Evolutionary conservation across 768 basidiomycete species (phyloP).

Genomic region (Leucogyrophana mollusca): DNA sequence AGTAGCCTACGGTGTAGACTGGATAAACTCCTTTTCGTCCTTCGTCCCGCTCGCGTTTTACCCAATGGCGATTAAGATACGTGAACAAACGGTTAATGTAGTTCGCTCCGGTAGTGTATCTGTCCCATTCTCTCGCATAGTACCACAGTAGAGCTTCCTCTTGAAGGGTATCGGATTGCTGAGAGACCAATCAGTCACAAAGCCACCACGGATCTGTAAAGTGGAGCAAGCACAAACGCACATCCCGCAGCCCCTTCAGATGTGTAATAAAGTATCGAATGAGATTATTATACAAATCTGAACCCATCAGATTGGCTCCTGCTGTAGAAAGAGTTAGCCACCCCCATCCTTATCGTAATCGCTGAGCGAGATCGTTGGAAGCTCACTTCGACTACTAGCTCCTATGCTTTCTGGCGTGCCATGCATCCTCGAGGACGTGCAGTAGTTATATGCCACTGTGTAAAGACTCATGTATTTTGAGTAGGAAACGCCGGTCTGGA

Average conservation of each 20-base stretch:
- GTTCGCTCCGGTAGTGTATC: constrained; percentile 95
- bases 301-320: constrained; percentile 95
- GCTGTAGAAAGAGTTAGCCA: constrained; percentile 41
- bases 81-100: constrained; percentile 98
- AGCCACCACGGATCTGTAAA: not conserved
- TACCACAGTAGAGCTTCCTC: constrained; percentile 88
- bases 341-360: constrained; percentile 20
- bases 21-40: constrained; percentile 93
- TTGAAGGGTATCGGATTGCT: constrained; percentile 79
- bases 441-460: constrained; percentile 97
- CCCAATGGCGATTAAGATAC: constrained; percentile 99
- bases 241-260: constrained; percentile 64
- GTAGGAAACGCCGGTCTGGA: constrained; percentile 86
- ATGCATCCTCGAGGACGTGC: constrained; percentile 84
- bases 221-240: constrained; percentile 38
- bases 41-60: constrained; percentile 96
- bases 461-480: constrained; percentile 87
- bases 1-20: constrained; percentile 82
- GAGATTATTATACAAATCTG: constrained; percentile 94
- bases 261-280: constrained; percentile 88
- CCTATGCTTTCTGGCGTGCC: constrained; percentile 37
- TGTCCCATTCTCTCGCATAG: constrained; percentile 92
- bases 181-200: constrained; percentile 15
- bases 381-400: constrained; percentile 57
- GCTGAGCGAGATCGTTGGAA: constrained; percentile 12